phyloP scores from a whole-genome alignment of 225 moss, liverwort and hornwort genomes.

The Asterella californica region DNA sequence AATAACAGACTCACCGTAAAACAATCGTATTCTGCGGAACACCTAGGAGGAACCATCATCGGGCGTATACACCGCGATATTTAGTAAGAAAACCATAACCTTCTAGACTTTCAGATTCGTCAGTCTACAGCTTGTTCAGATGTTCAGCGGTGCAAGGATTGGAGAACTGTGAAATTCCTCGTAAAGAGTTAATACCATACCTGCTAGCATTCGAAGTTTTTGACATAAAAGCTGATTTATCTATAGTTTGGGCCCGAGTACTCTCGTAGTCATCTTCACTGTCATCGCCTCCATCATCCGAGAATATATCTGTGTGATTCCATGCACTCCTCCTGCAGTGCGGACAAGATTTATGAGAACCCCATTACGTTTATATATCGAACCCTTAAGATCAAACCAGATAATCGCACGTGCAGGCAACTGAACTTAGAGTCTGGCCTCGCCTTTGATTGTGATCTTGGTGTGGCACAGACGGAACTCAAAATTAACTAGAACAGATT shows the following conservation, averaged over 20 bases:
- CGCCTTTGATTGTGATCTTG: not conserved
- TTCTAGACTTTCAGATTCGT: no score
- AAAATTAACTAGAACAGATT: no score
- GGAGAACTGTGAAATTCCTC: not conserved
- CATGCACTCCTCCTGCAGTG: slow-evolving; percentile 73
- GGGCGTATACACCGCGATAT: no score
- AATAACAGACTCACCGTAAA: not conserved
- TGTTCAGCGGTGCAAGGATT: no score
- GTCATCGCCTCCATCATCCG: slow-evolving; percentile 64
- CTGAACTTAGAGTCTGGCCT: not conserved
- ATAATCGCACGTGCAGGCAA: not conserved
- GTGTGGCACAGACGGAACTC: no score
- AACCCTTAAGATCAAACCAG: no score
- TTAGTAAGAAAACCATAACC: no score
- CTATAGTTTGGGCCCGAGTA: slow-evolving; percentile 56
- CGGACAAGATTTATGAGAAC: not conserved
- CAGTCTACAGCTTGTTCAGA: no score
- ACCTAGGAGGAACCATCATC: no score
- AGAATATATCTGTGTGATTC: slow-evolving; percentile 95
- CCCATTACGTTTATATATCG: not conserved
- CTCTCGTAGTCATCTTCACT: slow-evolving; percentile 60
- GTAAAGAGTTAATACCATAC: slow-evolving; percentile 16
- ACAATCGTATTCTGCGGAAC: not conserved
- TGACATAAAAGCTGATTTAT: slow-evolving; percentile 50
- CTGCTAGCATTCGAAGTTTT: slow-evolving; percentile 60